Evolutionary conservation across 805 yeast genomes (phyloP), one percentile per base, ranked within the genome.

Genomic region (Lipomyces lipofer): DNA sequence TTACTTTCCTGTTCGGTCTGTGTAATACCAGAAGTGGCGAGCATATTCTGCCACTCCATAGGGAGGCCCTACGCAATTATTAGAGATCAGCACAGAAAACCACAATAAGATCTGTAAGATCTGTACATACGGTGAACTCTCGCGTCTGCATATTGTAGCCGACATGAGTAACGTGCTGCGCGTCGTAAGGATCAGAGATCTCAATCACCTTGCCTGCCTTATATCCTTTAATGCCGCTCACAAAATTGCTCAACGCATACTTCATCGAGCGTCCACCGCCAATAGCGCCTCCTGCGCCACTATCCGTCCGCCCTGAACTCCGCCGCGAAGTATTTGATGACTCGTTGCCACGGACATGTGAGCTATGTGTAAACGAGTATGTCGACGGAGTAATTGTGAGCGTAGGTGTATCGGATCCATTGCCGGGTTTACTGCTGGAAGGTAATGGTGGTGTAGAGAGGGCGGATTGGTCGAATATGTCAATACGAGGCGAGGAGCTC

Each of bases 121-220:
- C n/a, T n/a, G n/a, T 5, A 33, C 54, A 10, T 47, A 52, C 63
- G 7, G 64, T 85, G 63, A 83, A 88, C 40, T 86, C 83, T 7
- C 92, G 90, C 29, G 87, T 82, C 60, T 81, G 83, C 12, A 77
- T 70, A 69, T 88, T 90, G 40, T 85, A 82, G 25, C 90, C 94
- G 15, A 88, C 95, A 66, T 88, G 95, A 17, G 94, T 89, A 32
- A 89, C 85, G 66, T 91, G 96, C 66, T 88, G 84, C 15, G 94
- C 86, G 65, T 88, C 89, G 69, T 85, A 89, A 0, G 99, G 99
- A 0, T 89, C 84, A n/a, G 96, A 87, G 47, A 92, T 94, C 62
- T 82, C 63, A 12, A 49, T 15, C 13, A 22, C 12, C 33, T 45
- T 44, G 25, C 24, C 44, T 12, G 42, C 19, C 21, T 24, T 39